Evolutionary conservation across 768 basidiomycete species (phyloP), one percentile per base, ranked within the genome.

Genomic region (Neoboletus magnificus): DNA sequence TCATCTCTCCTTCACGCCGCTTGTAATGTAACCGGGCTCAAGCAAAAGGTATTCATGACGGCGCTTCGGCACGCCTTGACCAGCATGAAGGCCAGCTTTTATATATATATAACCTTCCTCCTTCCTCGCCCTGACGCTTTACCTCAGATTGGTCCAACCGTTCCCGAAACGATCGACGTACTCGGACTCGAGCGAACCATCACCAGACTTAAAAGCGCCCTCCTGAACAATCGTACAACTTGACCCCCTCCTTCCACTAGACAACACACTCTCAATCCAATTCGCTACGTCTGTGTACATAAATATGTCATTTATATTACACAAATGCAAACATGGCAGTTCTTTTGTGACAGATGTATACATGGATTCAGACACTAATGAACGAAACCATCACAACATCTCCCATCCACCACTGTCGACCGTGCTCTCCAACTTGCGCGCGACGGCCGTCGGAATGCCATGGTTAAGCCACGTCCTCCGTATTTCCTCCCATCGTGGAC

Each of bases 391-490:
- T 27, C 35, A 95, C 47, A 96, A 71, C 54, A 87, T 89, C 65
- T 91, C 90, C 94, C 94, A 98, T 22, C 94, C 94, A n/a, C 95
- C 93, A 32, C 82, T 86, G 68, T 97, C 94, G 18, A 92, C 79
- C 16, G 83, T 84, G 59, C 89, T 82, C 68, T 98, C 96, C 55
- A 98, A 66, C 68, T 91, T 91, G 48, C 97, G 79, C 3, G 96
- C 92, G 22, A 96, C 88, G 35, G 91, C 76, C 2, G 91, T 95
- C 2, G 96, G 93, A 43, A 98, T 88, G 12, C 87, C 86, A 57
- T 98, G 93, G 50, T 82, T 83, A 27, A 98, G 77, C 97, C 97
- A 99, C 0, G 81, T 83, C 74, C 88, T 91, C 29, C 95, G 82
- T 37, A 96, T 79, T 51, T 98, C 96, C 64, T 98, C 95, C 85